These are phyloP conservation scores for Talaromyces islandicus DNA, from an alignment of 2,329 filamentous ascomycete genomes.

Conservation along the genomic window DNA sequence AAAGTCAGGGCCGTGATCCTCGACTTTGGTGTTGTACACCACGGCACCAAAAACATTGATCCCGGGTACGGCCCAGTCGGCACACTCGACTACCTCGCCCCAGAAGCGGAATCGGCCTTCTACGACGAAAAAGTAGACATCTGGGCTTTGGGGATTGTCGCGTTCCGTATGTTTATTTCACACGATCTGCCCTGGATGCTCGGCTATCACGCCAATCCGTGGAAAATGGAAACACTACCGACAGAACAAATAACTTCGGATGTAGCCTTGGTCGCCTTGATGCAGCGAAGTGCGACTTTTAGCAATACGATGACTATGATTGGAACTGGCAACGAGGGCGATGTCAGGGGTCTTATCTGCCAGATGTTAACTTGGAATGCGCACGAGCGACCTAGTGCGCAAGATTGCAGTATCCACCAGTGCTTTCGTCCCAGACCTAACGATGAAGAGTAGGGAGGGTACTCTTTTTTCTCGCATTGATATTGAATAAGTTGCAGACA, in stretches of 20 bases:
- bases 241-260: no score
- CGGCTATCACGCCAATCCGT: background rate
- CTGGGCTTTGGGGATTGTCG: background rate
- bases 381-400: background rate
- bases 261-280: background rate
- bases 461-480: background rate
- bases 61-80: background rate
- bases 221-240: background rate
- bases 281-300: background rate
- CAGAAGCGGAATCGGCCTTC: background rate
- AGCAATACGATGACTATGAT: background rate
- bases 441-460: background rate
- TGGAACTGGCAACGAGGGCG: background rate
- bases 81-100: background rate
- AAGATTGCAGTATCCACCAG: background rate
- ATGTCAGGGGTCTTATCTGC: background rate
- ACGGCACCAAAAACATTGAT: background rate
- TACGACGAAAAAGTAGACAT: background rate
- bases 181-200: background rate
- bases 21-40: background rate
- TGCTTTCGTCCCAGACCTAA: background rate
- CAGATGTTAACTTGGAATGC: background rate
- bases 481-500: no score
- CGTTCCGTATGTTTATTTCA: background rate
- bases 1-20: background rate